These are phyloP conservation scores for Huiozyma sinensis DNA, from an alignment of 805 yeast species.

Conservation along the genomic window DNA sequence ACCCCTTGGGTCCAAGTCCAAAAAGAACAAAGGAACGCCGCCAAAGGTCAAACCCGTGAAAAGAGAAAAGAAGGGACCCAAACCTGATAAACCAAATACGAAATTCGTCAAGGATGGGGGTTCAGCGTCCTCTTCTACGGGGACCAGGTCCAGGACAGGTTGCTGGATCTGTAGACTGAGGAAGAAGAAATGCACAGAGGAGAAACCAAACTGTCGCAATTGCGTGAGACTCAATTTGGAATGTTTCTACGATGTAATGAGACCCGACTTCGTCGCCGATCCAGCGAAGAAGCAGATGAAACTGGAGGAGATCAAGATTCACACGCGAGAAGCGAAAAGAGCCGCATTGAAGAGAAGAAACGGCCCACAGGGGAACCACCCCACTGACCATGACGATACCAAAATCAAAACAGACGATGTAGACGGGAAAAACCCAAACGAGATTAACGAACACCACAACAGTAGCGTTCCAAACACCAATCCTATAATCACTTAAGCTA, in stretches of 20 bases:
- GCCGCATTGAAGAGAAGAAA: constrained; percentile 25
- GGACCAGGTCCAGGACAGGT: constrained; percentile 43
- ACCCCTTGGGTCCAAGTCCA: too few relatives aligned
- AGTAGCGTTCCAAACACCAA: too few relatives aligned
- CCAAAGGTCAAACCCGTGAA: not conserved
- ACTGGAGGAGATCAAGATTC: constrained; percentile 41
- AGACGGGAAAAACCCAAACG: not conserved
- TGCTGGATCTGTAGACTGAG: constrained; percentile 75
- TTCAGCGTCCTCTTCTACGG: constrained; percentile 9
- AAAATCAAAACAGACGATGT: not conserved
- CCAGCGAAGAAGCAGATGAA: constrained; percentile 33
- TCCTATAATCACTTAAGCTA: too few relatives aligned
- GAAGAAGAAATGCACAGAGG: constrained; percentile 63
- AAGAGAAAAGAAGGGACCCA: not conserved
- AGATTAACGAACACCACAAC: not conserved
- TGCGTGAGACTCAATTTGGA: constrained; percentile 45
- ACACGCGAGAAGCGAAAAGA: constrained; percentile 33
- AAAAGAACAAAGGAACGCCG: not conserved
- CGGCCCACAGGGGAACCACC: constrained; percentile 4
- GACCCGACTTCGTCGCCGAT: constrained; percentile 47
- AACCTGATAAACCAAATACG: not conserved
- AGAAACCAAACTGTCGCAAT: constrained; percentile 47
- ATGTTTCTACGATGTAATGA: constrained; percentile 42
- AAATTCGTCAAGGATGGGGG: not conserved
- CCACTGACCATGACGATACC: not conserved